Conservation (phyloP, 495 filamentous ascomycete species). For the Sabuloglossum arenarium region DNA sequence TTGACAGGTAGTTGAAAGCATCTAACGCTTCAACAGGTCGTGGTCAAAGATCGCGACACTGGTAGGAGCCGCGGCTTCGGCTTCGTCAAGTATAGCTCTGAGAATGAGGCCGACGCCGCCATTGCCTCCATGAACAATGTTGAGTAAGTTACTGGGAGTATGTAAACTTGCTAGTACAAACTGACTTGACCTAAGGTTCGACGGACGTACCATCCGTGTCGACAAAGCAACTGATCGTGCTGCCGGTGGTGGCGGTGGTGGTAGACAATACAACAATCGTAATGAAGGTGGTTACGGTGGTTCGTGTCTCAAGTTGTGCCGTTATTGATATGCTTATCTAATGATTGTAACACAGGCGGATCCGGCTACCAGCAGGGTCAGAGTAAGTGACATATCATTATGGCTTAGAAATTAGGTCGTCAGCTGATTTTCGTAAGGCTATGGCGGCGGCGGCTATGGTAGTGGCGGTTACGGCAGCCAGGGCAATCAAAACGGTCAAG, state of each 20-base stretch:
- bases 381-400: not conserved
- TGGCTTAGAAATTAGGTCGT: not conserved
- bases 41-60: slow-evolving; percentile 95
- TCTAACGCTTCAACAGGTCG: slow-evolving; percentile 36
- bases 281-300: slow-evolving; percentile 6
- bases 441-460: slow-evolving; percentile 12
- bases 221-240: slow-evolving; percentile 82
- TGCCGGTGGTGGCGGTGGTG: slow-evolving; percentile 30
- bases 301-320: not conserved
- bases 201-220: slow-evolving; percentile 87
- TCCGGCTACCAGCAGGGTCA: not conserved
- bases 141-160: slow-evolving; percentile 38
- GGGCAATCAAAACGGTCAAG: slow-evolving; percentile 8
- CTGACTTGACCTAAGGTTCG: slow-evolving; percentile 41
- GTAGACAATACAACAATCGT: slow-evolving; percentile 16
- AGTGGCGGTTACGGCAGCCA: slow-evolving; percentile 7
- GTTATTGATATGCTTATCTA: not conserved
- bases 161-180: not conserved
- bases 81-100: slow-evolving; percentile 72
- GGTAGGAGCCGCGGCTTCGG: slow-evolving; percentile 92
- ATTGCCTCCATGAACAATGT: slow-evolving; percentile 78
- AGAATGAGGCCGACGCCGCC: slow-evolving; percentile 65
- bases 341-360: slow-evolving; percentile 1
- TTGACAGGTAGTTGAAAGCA: not conserved
- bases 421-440: not conserved